Conservation (phyloP, 1,284 basidiomycete species). For the Athelia psychrophila region DNA sequence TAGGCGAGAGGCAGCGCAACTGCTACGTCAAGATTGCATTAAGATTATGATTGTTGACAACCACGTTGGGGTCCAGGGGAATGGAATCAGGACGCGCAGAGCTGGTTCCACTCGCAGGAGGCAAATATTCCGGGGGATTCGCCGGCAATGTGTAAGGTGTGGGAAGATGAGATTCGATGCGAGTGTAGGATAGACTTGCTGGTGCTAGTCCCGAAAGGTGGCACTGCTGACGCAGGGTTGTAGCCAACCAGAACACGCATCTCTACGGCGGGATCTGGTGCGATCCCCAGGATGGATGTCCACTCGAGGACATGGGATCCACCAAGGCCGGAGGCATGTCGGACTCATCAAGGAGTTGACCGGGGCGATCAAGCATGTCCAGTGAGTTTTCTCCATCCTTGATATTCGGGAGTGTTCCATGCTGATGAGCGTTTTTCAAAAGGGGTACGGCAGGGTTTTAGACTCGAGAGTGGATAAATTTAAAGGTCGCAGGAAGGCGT, state of each 20-base stretch:
- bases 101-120: conserved; percentile 80
- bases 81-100: conserved; percentile 70
- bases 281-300: conserved; percentile 45
- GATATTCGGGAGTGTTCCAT: not conserved
- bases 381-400: not conserved
- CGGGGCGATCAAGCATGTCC: conserved; percentile 24
- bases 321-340: conserved; percentile 22
- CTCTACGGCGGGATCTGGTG: conserved; percentile 72
- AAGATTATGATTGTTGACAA: conserved; percentile 78
- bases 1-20: conserved; percentile 72
- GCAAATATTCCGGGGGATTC: conserved; percentile 77
- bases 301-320: conserved; percentile 25
- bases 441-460: not conserved
- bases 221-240: not conserved
- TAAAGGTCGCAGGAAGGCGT: no score
- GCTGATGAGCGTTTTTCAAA: not conserved
- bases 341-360: conserved; percentile 24
- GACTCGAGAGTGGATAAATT: no score
- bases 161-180: conserved; percentile 60
- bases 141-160: conserved; percentile 54
- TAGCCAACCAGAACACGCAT: conserved; percentile 66
- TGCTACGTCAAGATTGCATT: conserved; percentile 80
- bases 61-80: conserved; percentile 67
- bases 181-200: not conserved
- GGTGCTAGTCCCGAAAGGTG: no score